Conservation (phyloP, 1,284 basidiomycete genomes). For the Mycosarcoma maydis region DNA sequence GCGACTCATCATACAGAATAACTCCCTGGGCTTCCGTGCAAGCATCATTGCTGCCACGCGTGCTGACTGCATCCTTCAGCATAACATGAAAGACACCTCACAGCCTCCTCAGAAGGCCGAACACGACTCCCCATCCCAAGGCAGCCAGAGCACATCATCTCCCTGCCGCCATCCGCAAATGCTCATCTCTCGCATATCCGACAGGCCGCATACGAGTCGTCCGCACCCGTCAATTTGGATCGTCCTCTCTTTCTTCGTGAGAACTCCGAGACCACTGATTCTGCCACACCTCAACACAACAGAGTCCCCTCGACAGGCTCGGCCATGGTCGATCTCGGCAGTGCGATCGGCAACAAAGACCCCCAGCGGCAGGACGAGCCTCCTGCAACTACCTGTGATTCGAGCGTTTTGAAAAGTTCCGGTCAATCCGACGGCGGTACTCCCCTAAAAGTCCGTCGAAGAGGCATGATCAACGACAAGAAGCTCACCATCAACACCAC, state of each 20-base stretch:
- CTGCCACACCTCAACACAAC: not conserved
- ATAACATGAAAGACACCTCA: slow-evolving; percentile 10
- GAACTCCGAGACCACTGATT: not conserved
- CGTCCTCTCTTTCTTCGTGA: slow-evolving; percentile 9
- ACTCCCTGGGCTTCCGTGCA: too few relatives aligned
- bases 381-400: slow-evolving; percentile 5
- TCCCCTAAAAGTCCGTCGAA: slow-evolving; percentile 27
- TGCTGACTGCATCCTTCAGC: too few relatives aligned
- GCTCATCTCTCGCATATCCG: slow-evolving; percentile 19
- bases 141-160: not conserved
- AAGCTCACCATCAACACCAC: slow-evolving; percentile 25
- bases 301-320: slow-evolving; percentile 4
- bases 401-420: slow-evolving; percentile 12
- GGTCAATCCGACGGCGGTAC: slow-evolving; percentile 6
- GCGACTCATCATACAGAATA: too few relatives aligned
- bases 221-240: slow-evolving; percentile 25
- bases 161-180: not conserved
- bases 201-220: slow-evolving; percentile 10
- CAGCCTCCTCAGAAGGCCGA: not conserved
- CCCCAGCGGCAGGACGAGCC: slow-evolving; percentile 9
- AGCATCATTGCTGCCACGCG: too few relatives aligned
- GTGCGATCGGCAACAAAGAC: slow-evolving; percentile 3
- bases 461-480: slow-evolving; percentile 24
- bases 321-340: slow-evolving; percentile 8
- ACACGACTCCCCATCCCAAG: not conserved